Percentiles rank a stretch among this genome's conserved stretches.
Evolutionary conservation across 495 filamentous ascomycete genomes (phyloP).

Genomic region (Aspergillus panamensis): DNA sequence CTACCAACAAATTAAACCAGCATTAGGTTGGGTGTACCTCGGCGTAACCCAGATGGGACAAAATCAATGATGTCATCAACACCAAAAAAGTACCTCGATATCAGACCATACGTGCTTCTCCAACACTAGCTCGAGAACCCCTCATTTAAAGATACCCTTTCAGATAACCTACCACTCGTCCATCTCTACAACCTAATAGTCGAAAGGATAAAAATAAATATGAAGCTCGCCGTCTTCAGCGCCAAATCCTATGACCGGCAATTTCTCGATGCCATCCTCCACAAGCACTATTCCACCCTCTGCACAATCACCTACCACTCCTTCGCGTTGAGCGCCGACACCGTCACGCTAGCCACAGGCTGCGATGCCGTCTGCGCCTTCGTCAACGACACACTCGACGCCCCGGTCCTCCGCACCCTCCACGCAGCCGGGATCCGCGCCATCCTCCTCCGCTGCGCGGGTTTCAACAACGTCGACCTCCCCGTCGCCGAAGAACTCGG

Average conservation of each 20-base stretch:
- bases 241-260: conserved; percentile 58
- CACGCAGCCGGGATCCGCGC: conserved; percentile 48
- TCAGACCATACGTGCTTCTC: background rate
- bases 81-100: background rate
- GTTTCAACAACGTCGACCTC: conserved; percentile 68
- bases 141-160: background rate
- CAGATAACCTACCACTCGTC: background rate
- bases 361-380: conserved; percentile 64
- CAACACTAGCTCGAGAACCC: background rate
- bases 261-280: conserved; percentile 40
- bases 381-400: conserved; percentile 61
- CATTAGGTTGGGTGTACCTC: no score
- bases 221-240: conserved; percentile 61
- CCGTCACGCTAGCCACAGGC: conserved; percentile 51
- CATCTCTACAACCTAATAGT: background rate
- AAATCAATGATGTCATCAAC: background rate
- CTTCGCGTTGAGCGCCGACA: conserved; percentile 53
- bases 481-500: conserved; percentile 50
- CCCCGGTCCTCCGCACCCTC: conserved; percentile 49
- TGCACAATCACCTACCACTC: conserved; percentile 51
- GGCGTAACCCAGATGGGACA: background rate
- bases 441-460: conserved; percentile 64
- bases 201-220: conserved; percentile 29
- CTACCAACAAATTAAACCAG: no score
- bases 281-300: conserved; percentile 23